Conservation (phyloP, 2,329 filamentous ascomycete species). For the Fusarium foetens region DNA sequence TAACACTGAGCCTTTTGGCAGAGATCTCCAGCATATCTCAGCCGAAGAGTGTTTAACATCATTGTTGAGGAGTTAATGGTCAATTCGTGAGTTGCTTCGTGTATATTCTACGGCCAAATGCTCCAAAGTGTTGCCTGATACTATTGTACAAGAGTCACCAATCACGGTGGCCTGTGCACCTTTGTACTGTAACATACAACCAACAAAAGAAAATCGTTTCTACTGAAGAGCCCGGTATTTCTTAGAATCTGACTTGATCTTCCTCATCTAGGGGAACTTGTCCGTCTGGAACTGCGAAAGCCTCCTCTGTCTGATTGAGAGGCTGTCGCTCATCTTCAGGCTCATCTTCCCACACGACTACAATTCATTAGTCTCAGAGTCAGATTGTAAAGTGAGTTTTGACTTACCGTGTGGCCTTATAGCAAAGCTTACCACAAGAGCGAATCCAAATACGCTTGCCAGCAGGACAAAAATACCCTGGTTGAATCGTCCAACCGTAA, state of each 20-base stretch:
- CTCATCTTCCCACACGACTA: constrained; percentile 50
- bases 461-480: constrained; percentile 87
- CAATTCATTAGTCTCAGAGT: constrained; percentile 23
- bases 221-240: not conserved
- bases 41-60: not conserved
- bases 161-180: not conserved
- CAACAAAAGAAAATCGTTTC: not conserved
- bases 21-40: not conserved
- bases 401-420: constrained; percentile 78
- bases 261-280: constrained; percentile 43
- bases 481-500: constrained; percentile 80
- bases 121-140: not conserved
- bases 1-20: constrained; percentile 14
- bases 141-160: constrained; percentile 1
- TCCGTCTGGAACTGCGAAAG: constrained; percentile 15
- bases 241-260: constrained; percentile 46
- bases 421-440: constrained; percentile 74
- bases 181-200: not conserved
- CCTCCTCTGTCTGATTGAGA: constrained; percentile 22
- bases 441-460: constrained; percentile 70
- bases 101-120: constrained; percentile 7
- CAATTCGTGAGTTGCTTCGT: constrained; percentile 16
- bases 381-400: not conserved
- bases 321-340: constrained; percentile 42
- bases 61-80: not conserved